Percentiles rank a stretch among this genome's conserved stretches.
phyloP scores from a whole-genome alignment of 768 basidiomycete genomes.

The Chlorophyllum brunneum region DNA sequence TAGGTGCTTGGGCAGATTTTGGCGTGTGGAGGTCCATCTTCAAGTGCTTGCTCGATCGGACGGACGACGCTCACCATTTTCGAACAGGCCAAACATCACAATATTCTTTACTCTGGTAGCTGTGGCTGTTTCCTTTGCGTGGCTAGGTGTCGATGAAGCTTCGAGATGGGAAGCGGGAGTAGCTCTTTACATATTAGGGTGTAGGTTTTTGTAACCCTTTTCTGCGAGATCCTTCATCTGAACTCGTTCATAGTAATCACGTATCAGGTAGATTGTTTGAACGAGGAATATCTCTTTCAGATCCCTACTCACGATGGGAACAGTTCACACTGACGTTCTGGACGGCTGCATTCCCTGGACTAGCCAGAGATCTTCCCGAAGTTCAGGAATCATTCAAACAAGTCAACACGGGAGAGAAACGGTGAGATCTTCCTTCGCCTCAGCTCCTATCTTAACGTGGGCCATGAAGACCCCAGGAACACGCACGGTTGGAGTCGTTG shows the following conservation, averaged over 20 bases:
- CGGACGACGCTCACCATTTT: constrained; percentile 2
- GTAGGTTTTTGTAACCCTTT: constrained; percentile 37
- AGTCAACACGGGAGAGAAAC: constrained; percentile 39
- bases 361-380: constrained; percentile 67
- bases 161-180: constrained; percentile 61
- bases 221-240: constrained; percentile 6
- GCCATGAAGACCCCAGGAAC: constrained; percentile 39
- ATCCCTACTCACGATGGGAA: not conserved
- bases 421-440: constrained; percentile 28
- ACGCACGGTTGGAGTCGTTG: constrained; percentile 55
- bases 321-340: constrained; percentile 74
- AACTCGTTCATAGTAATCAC: constrained; percentile 48
- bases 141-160: constrained; percentile 69
- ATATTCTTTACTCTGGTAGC: constrained; percentile 68
- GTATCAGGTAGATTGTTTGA: constrained; percentile 49
- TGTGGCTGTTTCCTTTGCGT: constrained; percentile 68
- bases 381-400: constrained; percentile 49
- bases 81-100: constrained; percentile 64
- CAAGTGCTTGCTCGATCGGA: not conserved
- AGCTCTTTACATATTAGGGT: constrained; percentile 58
- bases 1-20: constrained; percentile 82
- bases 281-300: not conserved
- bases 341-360: constrained; percentile 79
- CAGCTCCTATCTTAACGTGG: not conserved
- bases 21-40: constrained; percentile 67